Base-by-base conservation (phyloP, 306 rosid species). In the Begonia fuchsioides region DNA sequence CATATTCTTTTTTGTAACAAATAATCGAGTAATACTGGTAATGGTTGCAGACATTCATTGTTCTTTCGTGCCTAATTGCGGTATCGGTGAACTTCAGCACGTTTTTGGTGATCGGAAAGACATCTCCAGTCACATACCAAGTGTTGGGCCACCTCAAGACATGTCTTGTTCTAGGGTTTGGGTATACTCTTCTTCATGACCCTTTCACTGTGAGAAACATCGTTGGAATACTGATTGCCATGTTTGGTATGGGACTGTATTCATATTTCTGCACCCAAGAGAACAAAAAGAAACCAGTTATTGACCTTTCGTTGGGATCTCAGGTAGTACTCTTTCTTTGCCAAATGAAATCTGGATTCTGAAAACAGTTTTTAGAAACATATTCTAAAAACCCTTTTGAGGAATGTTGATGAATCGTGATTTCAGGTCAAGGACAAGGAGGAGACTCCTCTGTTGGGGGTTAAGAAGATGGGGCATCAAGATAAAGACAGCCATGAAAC, bases 11-110 rank as follows among this genome's bases (percentile, higher is more conserved):
- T 26, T 26, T 26, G 8, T 26, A 26, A 26, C 35, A 26, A 26
- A 26, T 26, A 26, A 26, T 8, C 8, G 35, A 26, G 35, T 26
- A 2, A 26, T 26, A 26, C 35, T 5, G 35, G 7, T 26, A 26
- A 26, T 26, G 35, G 35, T 12, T 64, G 68, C 75, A 90, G 98
- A 76, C 70, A 26, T 85, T 90, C 66, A 85, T 90, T 62, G 49
- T 90, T 54, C 60, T 90, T 15, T 90, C 98, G 0, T 90, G 98
- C 79, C 46, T 90, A 55, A 90, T 90, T 48, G 79, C 98, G 2
- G 98, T 90, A 14, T 75, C 93, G 1, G 98, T 90, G 70, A 90
- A 90, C 87, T 90, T 90, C 40, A 90, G 98, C 74, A 90, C 98
- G 0, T 90, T 90, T 52, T 56, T 90, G 61, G 98, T 90, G 13